A percentile compares a stretch with the other conserved stretches of the same genome.
phyloP scores from a whole-genome alignment of 1,284 basidiomycete genomes.

The Bondarzewia mesenterica region DNA sequence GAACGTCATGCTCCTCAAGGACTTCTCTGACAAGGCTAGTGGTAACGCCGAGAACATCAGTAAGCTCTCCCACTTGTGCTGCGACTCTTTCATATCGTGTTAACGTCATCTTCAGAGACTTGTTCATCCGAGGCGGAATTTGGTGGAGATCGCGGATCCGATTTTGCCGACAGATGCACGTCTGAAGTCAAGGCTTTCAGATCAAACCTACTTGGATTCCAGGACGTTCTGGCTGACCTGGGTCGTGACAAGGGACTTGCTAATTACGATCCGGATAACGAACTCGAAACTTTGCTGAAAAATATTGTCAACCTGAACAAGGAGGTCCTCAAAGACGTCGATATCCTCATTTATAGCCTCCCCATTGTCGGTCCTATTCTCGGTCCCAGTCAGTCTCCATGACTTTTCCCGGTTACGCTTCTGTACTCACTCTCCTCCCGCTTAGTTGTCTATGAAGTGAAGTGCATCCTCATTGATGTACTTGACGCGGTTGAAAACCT shows the following conservation, averaged over 20 bases:
- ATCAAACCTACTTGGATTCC: conserved; percentile 29
- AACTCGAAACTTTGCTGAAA: conserved; percentile 43
- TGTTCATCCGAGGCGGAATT: conserved; percentile 25
- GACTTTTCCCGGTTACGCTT: conserved; percentile 1
- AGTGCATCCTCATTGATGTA: conserved; percentile 36
- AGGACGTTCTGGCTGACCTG: conserved; percentile 26
- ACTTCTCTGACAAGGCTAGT: conserved; percentile 16
- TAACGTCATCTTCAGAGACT: conserved; percentile 22
- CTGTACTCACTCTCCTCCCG: not conserved
- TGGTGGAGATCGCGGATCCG: conserved; percentile 20
- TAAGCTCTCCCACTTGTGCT: conserved; percentile 13
- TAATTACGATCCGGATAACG: conserved; percentile 39
- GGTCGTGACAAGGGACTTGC: conserved; percentile 40
- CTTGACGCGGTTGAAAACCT: conserved; percentile 42
- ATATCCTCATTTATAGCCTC: conserved; percentile 25
- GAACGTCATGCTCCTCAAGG: conserved; percentile 18
- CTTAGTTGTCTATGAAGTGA: conserved; percentile 39
- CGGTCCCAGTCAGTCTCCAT: conserved; percentile 40
- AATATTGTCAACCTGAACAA: conserved; percentile 41
- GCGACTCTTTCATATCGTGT: no score
- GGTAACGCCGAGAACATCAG: conserved; percentile 19
- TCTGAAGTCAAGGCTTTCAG: conserved; percentile 31
- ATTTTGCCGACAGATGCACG: conserved; percentile 30
- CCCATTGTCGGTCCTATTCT: conserved; percentile 42
- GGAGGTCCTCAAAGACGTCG: conserved; percentile 26